These are phyloP conservation scores for Cyathus striatus DNA, from an alignment of 768 basidiomycete species.

Conservation along the genomic window DNA sequence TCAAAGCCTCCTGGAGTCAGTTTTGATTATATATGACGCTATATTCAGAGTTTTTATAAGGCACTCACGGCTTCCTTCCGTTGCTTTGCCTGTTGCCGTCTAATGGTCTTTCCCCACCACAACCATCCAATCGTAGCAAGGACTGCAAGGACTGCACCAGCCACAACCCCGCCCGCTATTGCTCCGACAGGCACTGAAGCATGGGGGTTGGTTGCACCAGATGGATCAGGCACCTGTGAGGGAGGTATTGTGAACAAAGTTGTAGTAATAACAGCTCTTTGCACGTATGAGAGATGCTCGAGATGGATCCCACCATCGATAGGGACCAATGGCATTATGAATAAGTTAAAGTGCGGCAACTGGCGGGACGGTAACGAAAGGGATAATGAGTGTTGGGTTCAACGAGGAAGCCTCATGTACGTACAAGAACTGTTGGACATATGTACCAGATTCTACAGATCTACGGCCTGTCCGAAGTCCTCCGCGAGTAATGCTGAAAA, in stretches of 20 bases:
- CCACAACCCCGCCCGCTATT: slow-evolving; percentile 45
- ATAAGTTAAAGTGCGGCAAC: neutral
- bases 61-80: slow-evolving; percentile 16
- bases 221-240: slow-evolving; percentile 1
- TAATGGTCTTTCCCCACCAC: slow-evolving; percentile 39
- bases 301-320: neutral
- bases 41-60: neutral
- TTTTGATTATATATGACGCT: neutral
- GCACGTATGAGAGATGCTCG: neutral
- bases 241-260: slow-evolving; percentile 5
- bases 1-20: slow-evolving; percentile 14
- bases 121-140: slow-evolving; percentile 37
- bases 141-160: slow-evolving; percentile 42
- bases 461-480: no score
- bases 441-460: no score
- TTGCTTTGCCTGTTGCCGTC: slow-evolving; percentile 26
- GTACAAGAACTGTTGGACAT: no score
- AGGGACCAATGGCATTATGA: neutral
- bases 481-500: no score
- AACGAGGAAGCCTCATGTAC: no score
- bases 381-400: no score
- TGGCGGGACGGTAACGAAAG: neutral
- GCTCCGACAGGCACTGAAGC: slow-evolving; percentile 37
- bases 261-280: slow-evolving; percentile 5
- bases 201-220: slow-evolving; percentile 1